Evolutionary conservation across 2,329 filamentous ascomycete genomes (phyloP).

Genomic region (Tolypocladium inflatum): DNA sequence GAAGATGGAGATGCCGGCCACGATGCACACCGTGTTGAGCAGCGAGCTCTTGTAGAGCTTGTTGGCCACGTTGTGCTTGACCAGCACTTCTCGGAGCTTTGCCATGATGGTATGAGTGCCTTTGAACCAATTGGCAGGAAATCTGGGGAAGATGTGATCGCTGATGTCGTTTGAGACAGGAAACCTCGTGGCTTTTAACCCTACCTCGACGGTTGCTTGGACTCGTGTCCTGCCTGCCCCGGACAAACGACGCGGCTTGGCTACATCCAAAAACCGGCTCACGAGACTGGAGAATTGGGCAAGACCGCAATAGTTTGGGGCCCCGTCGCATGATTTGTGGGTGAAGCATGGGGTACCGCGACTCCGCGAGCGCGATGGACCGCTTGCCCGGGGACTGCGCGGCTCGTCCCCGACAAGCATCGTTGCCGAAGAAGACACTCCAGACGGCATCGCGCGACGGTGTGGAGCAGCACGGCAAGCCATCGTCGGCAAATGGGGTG

Average conservation of each 20-base stretch:
- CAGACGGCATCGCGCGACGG: neutral
- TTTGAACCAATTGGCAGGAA: neutral
- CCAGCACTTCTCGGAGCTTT: neutral
- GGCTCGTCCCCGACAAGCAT: neutral
- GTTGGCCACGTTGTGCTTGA: slow-evolving; percentile 31
- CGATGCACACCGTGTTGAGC: slow-evolving; percentile 51
- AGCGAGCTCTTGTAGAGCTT: slow-evolving; percentile 44
- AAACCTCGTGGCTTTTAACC: slow-evolving; percentile 1
- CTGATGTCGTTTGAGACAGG: neutral
- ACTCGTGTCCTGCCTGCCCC: neutral
- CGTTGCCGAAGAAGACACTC: neutral
- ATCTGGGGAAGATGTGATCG: neutral
- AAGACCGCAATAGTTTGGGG: neutral
- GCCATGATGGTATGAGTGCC: neutral
- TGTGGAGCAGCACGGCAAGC: neutral
- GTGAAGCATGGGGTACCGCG: neutral
- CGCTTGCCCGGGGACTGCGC: neutral
- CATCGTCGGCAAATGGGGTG: neutral
- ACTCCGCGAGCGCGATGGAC: neutral
- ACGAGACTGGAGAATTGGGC: neutral
- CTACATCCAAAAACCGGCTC: neutral
- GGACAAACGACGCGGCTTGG: neutral
- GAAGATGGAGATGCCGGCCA: slow-evolving; percentile 57
- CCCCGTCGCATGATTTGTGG: neutral
- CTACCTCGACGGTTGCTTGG: neutral